These are phyloP conservation scores for Rosa rugosa DNA, from an alignment of 306 rosid species.

Conservation along the genomic window DNA sequence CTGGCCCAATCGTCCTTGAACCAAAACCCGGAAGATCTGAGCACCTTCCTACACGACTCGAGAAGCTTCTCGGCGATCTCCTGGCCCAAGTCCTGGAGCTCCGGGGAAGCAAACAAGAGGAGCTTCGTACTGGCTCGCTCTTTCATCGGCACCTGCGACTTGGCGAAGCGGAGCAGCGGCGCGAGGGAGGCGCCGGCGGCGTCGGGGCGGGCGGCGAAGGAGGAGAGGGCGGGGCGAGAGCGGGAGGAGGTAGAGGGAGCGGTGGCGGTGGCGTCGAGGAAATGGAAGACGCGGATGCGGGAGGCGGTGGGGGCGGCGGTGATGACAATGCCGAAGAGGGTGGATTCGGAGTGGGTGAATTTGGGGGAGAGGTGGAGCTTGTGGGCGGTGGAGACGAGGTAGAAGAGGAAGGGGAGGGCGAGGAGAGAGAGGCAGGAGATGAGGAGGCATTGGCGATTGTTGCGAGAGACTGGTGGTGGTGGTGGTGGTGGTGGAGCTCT, in stretches of 20 bases:
- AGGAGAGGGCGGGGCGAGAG: slow-evolving; percentile 23
- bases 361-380: slow-evolving; percentile 42
- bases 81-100: slow-evolving; percentile 28
- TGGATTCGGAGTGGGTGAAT: slow-evolving; percentile 35
- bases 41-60: slow-evolving; percentile 36
- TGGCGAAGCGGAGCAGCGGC: slow-evolving; percentile 36
- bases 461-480: no score
- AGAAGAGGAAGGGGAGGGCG: slow-evolving; percentile 47
- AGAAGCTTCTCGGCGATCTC: slow-evolving; percentile 30
- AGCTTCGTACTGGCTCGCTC: slow-evolving; percentile 38
- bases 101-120: slow-evolving; percentile 29
- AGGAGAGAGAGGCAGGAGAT: slow-evolving; percentile 24
- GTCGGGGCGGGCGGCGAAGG: slow-evolving; percentile 10
- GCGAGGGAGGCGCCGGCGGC: slow-evolving; percentile 17
- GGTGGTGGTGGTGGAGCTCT: not conserved
- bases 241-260: slow-evolving; percentile 29
- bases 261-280: slow-evolving; percentile 28
- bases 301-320: slow-evolving; percentile 23
- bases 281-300: slow-evolving; percentile 38
- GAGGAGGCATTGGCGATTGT: slow-evolving; percentile 30
- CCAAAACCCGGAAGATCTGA: slow-evolving; percentile 43
- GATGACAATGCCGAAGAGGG: slow-evolving; percentile 39
- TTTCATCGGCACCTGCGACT: slow-evolving; percentile 34
- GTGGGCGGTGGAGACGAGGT: slow-evolving; percentile 47
- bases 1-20: slow-evolving; percentile 53